Evolutionary conservation across 345 rosid species (phyloP).

Genomic region (Citrus maxima): DNA sequence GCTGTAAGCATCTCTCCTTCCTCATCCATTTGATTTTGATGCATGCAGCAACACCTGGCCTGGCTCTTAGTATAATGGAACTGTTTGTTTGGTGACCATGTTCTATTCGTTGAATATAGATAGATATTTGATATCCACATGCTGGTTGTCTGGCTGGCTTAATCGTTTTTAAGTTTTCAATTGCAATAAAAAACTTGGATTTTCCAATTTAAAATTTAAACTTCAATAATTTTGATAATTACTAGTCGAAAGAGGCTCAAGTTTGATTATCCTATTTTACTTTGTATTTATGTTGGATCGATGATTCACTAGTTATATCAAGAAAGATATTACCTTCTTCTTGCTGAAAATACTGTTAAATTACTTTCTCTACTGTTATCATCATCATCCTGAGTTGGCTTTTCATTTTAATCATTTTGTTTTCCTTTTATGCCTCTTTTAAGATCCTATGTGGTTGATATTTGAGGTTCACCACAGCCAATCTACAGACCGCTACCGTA

Average conservation of each 20-base stretch:
- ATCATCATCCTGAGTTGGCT: neutral
- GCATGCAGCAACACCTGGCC: too few species aligned
- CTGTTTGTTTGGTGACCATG: neutral
- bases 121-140: neutral
- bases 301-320: neutral
- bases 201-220: neutral
- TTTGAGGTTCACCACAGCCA: slow-evolving; percentile 34
- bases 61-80: neutral
- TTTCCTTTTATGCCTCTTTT: neutral
- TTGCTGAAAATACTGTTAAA: neutral
- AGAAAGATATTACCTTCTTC: neutral
- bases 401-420: neutral
- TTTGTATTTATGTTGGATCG: neutral
- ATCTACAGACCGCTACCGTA: slow-evolving; percentile 38
- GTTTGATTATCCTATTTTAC: neutral
- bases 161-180: neutral
- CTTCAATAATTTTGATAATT: neutral
- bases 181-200: neutral
- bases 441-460: slow-evolving; percentile 12
- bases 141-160: neutral
- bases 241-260: neutral
- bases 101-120: neutral
- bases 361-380: neutral
- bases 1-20: slow-evolving; percentile 27
- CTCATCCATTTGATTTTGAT: too few species aligned